Evolutionary conservation across 768 basidiomycete genomes (phyloP), one percentile per base, ranked within the genome.

Genomic region (Nevesoporus exiguus): DNA sequence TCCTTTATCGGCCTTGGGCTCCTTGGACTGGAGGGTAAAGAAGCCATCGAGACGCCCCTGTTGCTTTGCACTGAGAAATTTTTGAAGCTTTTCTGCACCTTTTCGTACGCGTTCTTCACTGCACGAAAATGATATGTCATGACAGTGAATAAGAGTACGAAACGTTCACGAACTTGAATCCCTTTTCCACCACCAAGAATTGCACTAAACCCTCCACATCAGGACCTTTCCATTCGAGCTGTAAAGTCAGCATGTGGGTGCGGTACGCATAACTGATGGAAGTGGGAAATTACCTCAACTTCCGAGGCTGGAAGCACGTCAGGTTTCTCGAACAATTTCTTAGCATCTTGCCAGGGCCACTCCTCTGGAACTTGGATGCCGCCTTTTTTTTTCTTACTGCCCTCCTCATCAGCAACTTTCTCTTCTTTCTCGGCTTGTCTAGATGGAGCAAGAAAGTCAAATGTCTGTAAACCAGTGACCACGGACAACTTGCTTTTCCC

Each of bases 341-440:
- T 94, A 34, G 97, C 97, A 58, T 93, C 88, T 69, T 95, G 85
- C 91, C 92, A 98, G 45, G 92, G 92, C 96, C 96, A 99, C 55
- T 96, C 86, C 42, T 94, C 94, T 0, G 97, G 96, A 34, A 98
- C 79, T 19, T 80, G 76, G 47, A 94, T 75, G 0, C 84, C 85
- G 7, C 90, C 93, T 45, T 86, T 90, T 62, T 83, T 86, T 61
- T 70, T 70, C 67, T 66, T 72, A 21, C 63, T 67, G 9, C 75
- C 77, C 21, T 72, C 73, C 7, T 72, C 76, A 13, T 72, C 72
- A 30, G 72, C 74, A 52, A 77, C 69, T 65, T 79, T 75, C 22
- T 70, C 70, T 19, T 69, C 74, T 55, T 82, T 84, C 49, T 67
- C 68, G 17, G 62, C 64, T 57, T 71, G 66, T 51, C 68, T 75